phyloP scores from a whole-genome alignment of 768 basidiomycete genomes.

The Hebeloma cylindrosporum region DNA sequence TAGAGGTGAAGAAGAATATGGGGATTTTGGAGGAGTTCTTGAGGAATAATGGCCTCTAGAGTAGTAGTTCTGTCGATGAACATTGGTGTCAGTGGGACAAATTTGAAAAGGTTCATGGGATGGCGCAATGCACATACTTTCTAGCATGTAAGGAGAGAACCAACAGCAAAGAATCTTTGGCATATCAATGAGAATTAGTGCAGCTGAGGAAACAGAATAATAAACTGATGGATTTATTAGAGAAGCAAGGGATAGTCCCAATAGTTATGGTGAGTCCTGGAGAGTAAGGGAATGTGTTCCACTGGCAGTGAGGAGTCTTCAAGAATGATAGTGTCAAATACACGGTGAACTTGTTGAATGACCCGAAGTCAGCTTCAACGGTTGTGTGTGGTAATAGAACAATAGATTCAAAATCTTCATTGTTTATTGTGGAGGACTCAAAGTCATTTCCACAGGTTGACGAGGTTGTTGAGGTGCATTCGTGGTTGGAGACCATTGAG shows the following conservation, averaged over 20 bases:
- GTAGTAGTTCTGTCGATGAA: not conserved
- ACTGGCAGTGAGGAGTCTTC: not conserved
- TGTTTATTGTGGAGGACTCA: conserved; percentile 1
- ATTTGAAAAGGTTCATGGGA: no score
- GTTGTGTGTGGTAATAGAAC: no score
- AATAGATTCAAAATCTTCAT: no score
- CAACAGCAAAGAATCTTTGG: not conserved
- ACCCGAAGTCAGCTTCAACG: conserved; percentile 7
- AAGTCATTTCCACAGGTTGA: conserved; percentile 5
- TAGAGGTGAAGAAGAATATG: not conserved
- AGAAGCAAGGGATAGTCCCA: no score
- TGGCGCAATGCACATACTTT: no score
- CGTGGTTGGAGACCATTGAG: no score
- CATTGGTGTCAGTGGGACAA: no score
- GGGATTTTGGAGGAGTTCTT: conserved; percentile 1
- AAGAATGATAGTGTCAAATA: not conserved
- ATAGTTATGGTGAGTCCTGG: not conserved
- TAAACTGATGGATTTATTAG: no score
- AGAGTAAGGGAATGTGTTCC: not conserved
- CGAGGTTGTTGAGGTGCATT: no score
- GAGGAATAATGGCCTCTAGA: not conserved
- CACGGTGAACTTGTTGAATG: not conserved
- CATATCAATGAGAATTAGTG: not conserved
- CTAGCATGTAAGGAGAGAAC: no score
- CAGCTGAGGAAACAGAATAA: no score